Conservation (phyloP, 305 asterid genomes). For the Solanum hybrid region DNA sequence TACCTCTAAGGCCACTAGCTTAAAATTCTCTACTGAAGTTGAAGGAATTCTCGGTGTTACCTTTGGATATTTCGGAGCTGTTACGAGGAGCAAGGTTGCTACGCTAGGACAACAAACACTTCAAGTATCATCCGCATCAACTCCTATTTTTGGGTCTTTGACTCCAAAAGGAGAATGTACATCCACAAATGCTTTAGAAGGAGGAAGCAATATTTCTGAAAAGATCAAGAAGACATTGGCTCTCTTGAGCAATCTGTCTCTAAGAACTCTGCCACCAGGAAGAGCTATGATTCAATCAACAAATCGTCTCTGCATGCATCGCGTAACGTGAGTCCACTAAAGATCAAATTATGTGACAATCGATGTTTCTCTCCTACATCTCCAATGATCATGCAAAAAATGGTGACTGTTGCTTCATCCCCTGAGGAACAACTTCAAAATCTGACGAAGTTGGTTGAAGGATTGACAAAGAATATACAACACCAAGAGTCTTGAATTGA, state of each 20-base stretch:
- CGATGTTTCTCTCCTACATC: background rate
- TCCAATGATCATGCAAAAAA: background rate
- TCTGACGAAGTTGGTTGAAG: background rate
- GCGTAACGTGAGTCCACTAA: background rate
- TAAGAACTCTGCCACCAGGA: background rate
- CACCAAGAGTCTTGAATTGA: background rate
- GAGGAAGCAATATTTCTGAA: background rate
- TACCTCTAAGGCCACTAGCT: background rate
- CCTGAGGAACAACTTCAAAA: background rate
- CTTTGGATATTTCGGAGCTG: background rate
- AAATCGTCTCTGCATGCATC: background rate
- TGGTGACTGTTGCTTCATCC: background rate
- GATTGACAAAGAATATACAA: too few relatives aligned
- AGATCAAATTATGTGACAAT: background rate
- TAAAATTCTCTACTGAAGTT: background rate
- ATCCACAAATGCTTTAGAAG: background rate
- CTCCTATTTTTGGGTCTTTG: background rate
- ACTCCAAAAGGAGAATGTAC: background rate
- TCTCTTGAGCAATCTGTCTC: background rate
- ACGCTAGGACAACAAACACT: background rate
- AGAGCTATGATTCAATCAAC: background rate
- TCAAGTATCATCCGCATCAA: background rate
- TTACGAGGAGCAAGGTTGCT: background rate
- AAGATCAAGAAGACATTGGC: background rate
- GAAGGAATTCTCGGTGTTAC: background rate